Evolutionary conservation across 768 basidiomycete genomes (phyloP), one percentile per base, ranked within the genome.

Genomic region (Russula sp.): DNA sequence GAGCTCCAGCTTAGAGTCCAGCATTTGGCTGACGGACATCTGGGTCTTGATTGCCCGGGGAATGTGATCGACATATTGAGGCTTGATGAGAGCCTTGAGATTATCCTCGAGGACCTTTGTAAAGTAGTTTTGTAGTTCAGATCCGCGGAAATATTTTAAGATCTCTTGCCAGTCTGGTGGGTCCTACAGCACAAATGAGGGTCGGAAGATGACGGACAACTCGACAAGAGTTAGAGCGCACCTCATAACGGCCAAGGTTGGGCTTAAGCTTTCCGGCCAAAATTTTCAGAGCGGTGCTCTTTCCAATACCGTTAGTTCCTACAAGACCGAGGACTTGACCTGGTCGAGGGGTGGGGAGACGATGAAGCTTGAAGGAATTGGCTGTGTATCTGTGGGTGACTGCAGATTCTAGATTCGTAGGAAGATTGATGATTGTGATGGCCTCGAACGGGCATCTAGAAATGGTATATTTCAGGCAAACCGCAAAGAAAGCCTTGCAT

Each of bases 121-220:
- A 76, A 99, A 99, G 78, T 98, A 99, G 73, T 99, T 99, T 72
- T 99, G 97, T 29, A 99, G 82, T 75, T 98, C 97, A 7, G 95
- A 98, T 56, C 97, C 97, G 65, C 97, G 87, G 82, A 98, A 99
- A 73, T 99, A 90, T 75, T 96, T 96, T 54, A 99, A 77, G 67
- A 99, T 98, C 72, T 98, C 97, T 73, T 93, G 87, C 97, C 97
- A 99, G 71, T 98, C 97, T 18, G 97, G 97, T 22, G 97, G 97
- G 72, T 97, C 92, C 92, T 93, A 64, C 51, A 51, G 55, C 38
- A 43, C 53, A 36, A 61, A 66, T 51, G 43, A 43, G 49, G 42
- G 20, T 35, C 34, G 55, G 52, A 16, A 60, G 46, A 20, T 10
- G 41, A 54, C n/a, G n/a, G n/a, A n/a, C 47, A 41, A 43, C 36